Conservation (phyloP, 176 grass and related monocot genomes). For the Musa troglodytarum region DNA sequence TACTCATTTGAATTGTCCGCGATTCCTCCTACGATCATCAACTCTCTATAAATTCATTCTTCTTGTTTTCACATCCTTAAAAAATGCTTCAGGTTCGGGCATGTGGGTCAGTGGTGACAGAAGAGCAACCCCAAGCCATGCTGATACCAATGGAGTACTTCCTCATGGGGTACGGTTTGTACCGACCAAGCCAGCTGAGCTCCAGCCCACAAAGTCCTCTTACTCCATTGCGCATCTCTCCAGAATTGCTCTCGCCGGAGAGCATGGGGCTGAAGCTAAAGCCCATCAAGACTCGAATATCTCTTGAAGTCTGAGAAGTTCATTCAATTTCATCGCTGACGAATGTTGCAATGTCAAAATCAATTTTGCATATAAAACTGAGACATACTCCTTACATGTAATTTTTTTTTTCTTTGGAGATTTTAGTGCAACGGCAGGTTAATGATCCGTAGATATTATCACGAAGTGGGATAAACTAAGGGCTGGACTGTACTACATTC, state of each 20-base stretch:
- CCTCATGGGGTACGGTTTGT: constrained; percentile 80
- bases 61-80: too few species aligned
- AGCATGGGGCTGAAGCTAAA: constrained; percentile 99
- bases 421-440: neutral
- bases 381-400: neutral
- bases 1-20: constrained; percentile 10
- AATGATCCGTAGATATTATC: neutral
- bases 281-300: constrained; percentile 74
- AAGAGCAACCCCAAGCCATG: constrained; percentile 94
- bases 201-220: constrained; percentile 73
- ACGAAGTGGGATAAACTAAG: too few species aligned
- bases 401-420: neutral
- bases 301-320: constrained; percentile 46
- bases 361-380: constrained; percentile 4
- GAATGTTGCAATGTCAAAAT: neutral
- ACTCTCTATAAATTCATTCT: too few species aligned
- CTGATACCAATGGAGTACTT: constrained; percentile 96
- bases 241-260: constrained; percentile 80
- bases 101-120: constrained; percentile 77
- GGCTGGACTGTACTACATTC: constrained; percentile 33
- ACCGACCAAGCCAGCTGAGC: constrained; percentile 57
- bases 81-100: constrained; percentile 58
- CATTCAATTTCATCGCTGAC: neutral
- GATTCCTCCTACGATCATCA: too few species aligned
- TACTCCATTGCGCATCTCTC: constrained; percentile 69